Conservation (phyloP, 2,329 filamentous ascomycete species). For the Zymoseptoria ardabiliae region DNA sequence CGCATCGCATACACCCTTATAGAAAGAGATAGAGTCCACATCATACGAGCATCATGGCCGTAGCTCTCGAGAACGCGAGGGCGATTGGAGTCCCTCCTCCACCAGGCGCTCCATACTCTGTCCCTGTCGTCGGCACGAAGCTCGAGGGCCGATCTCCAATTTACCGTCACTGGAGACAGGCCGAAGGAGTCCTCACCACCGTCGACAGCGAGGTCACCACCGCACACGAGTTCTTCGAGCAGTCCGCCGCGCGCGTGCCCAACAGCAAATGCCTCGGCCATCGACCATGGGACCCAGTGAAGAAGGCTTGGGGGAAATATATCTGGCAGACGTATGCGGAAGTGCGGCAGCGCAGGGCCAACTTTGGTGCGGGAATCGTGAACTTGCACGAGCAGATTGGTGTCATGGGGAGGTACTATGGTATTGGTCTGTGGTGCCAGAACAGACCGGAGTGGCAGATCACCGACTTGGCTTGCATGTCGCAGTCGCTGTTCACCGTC, state of each 20-base stretch:
- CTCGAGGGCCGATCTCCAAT: constrained; percentile 63
- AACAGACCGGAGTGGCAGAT: constrained; percentile 89
- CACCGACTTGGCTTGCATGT: constrained; percentile 75
- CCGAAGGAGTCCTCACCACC: constrained; percentile 63
- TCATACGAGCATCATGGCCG: background rate
- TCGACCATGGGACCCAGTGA: constrained; percentile 68
- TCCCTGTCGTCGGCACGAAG: constrained; percentile 69
- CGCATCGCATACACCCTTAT: background rate
- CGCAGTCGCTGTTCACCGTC: constrained; percentile 80
- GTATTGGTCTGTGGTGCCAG: constrained; percentile 77
- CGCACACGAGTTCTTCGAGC: constrained; percentile 31
- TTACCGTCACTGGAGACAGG: constrained; percentile 77
- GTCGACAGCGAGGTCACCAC: constrained; percentile 53
- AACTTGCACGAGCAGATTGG: constrained; percentile 71
- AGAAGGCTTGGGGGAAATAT: constrained; percentile 68
- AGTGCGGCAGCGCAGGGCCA: constrained; percentile 69
- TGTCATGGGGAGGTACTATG: constrained; percentile 59
- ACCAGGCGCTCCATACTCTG: constrained; percentile 67
- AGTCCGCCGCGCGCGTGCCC: constrained; percentile 49
- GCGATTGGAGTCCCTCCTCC: constrained; percentile 59
- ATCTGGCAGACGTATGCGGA: constrained; percentile 78
- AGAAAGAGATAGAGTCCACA: background rate
- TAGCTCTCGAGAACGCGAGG: constrained; percentile 24
- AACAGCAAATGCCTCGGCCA: constrained; percentile 70
- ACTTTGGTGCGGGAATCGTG: constrained; percentile 78